phyloP scores from a whole-genome alignment of 2,329 filamentous ascomycete species.

The Emergomyces africanus region DNA sequence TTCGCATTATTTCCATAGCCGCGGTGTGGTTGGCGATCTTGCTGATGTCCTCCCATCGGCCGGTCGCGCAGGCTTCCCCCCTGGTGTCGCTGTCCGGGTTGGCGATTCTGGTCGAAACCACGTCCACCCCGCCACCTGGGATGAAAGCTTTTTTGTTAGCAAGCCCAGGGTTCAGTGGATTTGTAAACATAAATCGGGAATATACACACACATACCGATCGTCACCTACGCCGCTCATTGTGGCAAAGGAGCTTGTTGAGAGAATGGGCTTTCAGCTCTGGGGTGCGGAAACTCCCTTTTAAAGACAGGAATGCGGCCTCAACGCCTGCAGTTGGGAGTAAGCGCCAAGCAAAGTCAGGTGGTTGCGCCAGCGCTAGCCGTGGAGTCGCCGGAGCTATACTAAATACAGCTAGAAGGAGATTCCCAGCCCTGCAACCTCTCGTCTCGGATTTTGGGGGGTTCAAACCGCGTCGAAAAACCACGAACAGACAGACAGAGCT shows the following conservation, averaged over 20 bases:
- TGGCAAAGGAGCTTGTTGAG: constrained; percentile 11
- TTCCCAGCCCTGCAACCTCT: not conserved
- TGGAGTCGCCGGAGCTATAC: not conserved
- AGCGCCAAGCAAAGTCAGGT: not conserved
- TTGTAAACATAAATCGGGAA: not conserved
- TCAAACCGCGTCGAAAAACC: not conserved
- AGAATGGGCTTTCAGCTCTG: not conserved
- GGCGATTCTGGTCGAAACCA: constrained; percentile 23
- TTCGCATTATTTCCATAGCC: constrained; percentile 18
- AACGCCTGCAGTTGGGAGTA: not conserved
- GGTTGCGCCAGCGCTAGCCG: not conserved
- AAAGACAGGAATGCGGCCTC: not conserved
- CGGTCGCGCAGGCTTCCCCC: constrained; percentile 15
- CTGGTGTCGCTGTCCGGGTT: constrained; percentile 25
- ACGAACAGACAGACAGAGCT: not conserved
- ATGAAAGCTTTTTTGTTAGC: constrained; percentile 2
- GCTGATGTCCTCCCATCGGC: constrained; percentile 17
- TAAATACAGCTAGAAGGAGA: not conserved
- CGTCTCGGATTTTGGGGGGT: not conserved
- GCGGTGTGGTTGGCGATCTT: constrained; percentile 19
- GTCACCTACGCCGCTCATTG: constrained; percentile 26
- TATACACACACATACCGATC: constrained; percentile 19
- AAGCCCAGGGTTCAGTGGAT: not conserved
- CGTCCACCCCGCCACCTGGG: constrained; percentile 30
- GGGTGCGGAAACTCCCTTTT: not conserved